Conservation (phyloP, 495 filamentous ascomycete species). For the Trichocladium antarcticum region DNA sequence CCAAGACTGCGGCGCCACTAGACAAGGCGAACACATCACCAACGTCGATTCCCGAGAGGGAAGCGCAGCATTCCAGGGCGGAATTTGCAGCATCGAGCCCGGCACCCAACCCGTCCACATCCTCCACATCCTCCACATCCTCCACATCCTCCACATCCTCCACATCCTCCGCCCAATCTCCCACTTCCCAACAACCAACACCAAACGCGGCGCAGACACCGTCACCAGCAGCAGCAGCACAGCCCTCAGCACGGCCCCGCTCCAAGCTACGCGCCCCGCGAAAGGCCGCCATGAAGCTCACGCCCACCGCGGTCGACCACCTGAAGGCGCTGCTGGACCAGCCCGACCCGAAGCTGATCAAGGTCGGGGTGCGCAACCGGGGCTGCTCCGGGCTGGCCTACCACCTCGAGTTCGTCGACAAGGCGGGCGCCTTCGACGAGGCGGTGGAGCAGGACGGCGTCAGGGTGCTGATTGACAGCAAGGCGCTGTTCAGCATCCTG, state of each 20-base stretch:
- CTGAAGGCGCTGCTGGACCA: conserved; percentile 62
- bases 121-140: background rate
- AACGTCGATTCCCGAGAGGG: conserved; percentile 41
- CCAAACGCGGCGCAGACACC: conserved; percentile 6
- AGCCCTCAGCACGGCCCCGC: conserved; percentile 35
- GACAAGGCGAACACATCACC: conserved; percentile 7
- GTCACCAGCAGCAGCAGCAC: conserved; percentile 4
- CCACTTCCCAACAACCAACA: background rate
- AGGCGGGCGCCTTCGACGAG: conserved; percentile 78
- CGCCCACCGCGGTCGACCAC: conserved; percentile 62
- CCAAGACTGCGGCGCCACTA: conserved; percentile 19
- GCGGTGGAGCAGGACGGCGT: conserved; percentile 92
- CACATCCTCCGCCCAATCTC: background rate
- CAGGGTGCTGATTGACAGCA: conserved; percentile 90
- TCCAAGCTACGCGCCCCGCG: conserved; percentile 61
- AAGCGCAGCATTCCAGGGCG: conserved; percentile 52
- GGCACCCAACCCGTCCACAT: background rate
- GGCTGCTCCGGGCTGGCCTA: conserved; percentile 97
- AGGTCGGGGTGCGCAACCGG: conserved; percentile 85
- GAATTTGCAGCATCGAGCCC: conserved; percentile 7
- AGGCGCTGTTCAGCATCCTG: conserved; percentile 94
- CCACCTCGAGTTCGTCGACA: conserved; percentile 89
- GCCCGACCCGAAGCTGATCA: conserved; percentile 81
- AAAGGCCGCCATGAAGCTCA: conserved; percentile 85
- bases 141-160: background rate